These are phyloP conservation scores for Boeremia lycopersici DNA, from an alignment of 2,329 filamentous ascomycete species.

Conservation along the genomic window DNA sequence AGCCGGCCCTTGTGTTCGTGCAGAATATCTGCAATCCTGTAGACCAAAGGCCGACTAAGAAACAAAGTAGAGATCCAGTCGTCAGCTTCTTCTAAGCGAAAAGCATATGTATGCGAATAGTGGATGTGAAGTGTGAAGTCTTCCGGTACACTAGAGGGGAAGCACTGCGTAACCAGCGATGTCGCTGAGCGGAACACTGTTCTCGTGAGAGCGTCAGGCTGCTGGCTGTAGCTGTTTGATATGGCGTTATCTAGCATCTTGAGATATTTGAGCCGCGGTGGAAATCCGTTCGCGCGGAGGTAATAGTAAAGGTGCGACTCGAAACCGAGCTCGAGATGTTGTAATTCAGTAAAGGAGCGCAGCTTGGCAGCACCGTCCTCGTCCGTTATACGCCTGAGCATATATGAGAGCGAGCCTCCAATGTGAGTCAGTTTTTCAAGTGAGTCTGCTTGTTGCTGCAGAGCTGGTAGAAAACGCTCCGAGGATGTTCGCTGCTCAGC, in stretches of 20 bases:
- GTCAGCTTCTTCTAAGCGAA: constrained; percentile 2
- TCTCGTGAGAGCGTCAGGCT: constrained; percentile 22
- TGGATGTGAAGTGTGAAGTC: constrained; percentile 30
- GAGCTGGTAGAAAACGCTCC: constrained; percentile 33
- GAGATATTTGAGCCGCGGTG: constrained; percentile 31
- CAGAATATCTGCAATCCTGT: constrained; percentile 32
- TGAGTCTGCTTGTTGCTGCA: constrained; percentile 41
- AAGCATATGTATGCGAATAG: constrained; percentile 23
- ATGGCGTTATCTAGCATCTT: constrained; percentile 36
- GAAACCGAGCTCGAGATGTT: constrained; percentile 37
- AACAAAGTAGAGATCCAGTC: constrained; percentile 22
- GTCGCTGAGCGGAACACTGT: constrained; percentile 24
- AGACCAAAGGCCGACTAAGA: constrained; percentile 32
- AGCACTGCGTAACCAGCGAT: constrained; percentile 23
- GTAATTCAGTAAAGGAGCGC: constrained; percentile 31
- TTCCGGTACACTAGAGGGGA: constrained; percentile 16
- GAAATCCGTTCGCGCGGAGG: constrained; percentile 31
- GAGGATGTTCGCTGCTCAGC: constrained; percentile 28
- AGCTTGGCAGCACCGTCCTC: constrained; percentile 27
- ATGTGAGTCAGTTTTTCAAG: constrained; percentile 37
- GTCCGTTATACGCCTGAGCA: constrained; percentile 18
- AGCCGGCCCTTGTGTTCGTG: constrained; percentile 30
- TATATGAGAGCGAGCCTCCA: constrained; percentile 26
- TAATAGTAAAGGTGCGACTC: constrained; percentile 36
- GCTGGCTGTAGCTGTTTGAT: constrained; percentile 24